Evolutionary conservation across 306 rosid genomes (phyloP), one percentile per base, ranked within the genome.

Genomic region (Macrotyloma uniflorum): DNA sequence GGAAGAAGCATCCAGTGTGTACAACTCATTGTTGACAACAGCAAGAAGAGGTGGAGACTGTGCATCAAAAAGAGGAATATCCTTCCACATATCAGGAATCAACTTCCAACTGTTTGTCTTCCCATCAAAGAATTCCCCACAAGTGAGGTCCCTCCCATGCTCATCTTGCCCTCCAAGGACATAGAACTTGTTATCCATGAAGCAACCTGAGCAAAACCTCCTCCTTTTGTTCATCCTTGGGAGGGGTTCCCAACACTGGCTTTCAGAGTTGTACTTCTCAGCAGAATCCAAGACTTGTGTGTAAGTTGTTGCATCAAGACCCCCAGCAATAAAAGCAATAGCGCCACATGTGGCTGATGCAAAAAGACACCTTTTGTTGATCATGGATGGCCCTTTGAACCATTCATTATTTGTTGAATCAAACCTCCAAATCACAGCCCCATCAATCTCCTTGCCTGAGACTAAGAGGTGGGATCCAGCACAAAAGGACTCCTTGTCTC

Each of bases 381-480:
- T 84, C 98, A 94, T 92, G 4, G 82, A 83, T 23, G 96, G 94
- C 23, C 97, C 95, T 59, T 83, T 89, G 14, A 70, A 35, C 98
- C 98, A 92, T 45, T 75, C 80, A 84, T 86, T 84, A 47, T 35
- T 35, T 9, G 58, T 72, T 45, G 86, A 72, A 16, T 90, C 88
- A 35, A 78, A 90, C 51, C 90, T 79, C 97, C 97, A 94, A 61
- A 87, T 59, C 18, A 81, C 90, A 9, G 88, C 28, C 7, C 96
- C 93, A 2, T 74, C 84, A n/a, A 84, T 6, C 53, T 92, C 93
- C 75, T 74, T 86, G 16, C 98, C 98, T 0, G 90, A 90, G 5
- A 92, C 94, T 2, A 94, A 76, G 0, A 94, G 88, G 75, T 92
- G 87, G 6, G 97, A 88, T 26, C 98, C 97, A 33, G 90, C 95